These are phyloP conservation scores for Aspergillus affinis DNA, from an alignment of 495 filamentous ascomycete genomes.

Conservation along the genomic window DNA sequence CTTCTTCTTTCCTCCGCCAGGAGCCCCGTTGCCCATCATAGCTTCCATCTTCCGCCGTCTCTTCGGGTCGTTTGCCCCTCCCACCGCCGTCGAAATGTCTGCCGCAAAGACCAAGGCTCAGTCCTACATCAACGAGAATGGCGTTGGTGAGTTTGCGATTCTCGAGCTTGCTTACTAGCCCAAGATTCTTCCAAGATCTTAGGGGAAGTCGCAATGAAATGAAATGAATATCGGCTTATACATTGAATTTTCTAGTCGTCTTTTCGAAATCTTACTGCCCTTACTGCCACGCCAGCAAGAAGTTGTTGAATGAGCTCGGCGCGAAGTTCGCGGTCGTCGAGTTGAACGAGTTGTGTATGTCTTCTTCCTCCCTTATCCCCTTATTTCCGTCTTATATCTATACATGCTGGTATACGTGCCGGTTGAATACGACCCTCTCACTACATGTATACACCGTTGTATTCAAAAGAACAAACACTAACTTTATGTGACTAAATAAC, in stretches of 20 bases:
- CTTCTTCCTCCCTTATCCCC: slow-evolving; percentile 2
- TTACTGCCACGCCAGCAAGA: slow-evolving; percentile 84
- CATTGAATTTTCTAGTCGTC: too few species aligned
- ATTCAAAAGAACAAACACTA: not conserved
- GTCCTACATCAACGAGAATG: slow-evolving; percentile 84
- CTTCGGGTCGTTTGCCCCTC: slow-evolving; percentile 61
- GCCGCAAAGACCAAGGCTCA: slow-evolving; percentile 85
- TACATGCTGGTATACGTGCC: slow-evolving; percentile 1
- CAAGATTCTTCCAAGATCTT: too few species aligned
- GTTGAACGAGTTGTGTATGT: slow-evolving; percentile 79
- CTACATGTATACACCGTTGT: not conserved
- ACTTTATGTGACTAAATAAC: slow-evolving; percentile 6
- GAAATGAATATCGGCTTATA: too few species aligned
- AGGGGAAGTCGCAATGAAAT: too few species aligned
- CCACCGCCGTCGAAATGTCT: slow-evolving; percentile 67
- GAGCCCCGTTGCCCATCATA: slow-evolving; percentile 54
- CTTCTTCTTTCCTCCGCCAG: slow-evolving; percentile 5
- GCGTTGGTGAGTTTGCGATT: slow-evolving; percentile 69
- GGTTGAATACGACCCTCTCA: not conserved
- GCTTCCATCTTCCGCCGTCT: slow-evolving; percentile 74
- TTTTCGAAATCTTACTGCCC: slow-evolving; percentile 98
- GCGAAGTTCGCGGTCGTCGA: slow-evolving; percentile 77
- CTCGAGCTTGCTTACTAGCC: too few species aligned
- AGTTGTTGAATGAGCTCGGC: slow-evolving; percentile 61
- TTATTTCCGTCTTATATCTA: slow-evolving; percentile 8